These are phyloP conservation scores for Rhododendron molle DNA, from an alignment of 148 eudicot species.

Conservation along the genomic window DNA sequence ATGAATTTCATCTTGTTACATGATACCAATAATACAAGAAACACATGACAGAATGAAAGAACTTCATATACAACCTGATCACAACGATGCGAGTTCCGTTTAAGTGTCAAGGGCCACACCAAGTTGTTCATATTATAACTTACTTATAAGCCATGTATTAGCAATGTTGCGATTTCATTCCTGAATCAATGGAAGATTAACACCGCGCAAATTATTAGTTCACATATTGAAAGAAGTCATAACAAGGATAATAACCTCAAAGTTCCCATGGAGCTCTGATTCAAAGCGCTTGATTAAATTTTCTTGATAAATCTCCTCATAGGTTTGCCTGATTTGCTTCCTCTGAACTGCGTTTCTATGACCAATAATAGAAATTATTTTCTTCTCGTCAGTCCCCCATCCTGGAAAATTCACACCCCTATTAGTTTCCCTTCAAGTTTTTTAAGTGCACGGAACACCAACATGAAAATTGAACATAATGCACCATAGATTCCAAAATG, in stretches of 20 bases:
- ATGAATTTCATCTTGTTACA: neutral
- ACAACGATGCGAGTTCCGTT: too few relatives aligned
- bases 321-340: slow-evolving; percentile 53
- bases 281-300: slow-evolving; percentile 53
- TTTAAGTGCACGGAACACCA: neutral
- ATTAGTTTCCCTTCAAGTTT: neutral
- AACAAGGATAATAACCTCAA: slow-evolving; percentile 38
- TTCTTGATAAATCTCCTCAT: slow-evolving; percentile 48
- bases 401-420: slow-evolving; percentile 24
- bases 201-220: neutral
- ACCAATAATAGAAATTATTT: slow-evolving; percentile 46
- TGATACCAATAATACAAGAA: neutral
- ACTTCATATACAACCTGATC: neutral
- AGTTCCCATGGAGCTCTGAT: slow-evolving; percentile 57
- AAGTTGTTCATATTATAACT: too few relatives aligned
- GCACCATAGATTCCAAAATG: neutral
- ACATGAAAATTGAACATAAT: neutral
- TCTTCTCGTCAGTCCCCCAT: slow-evolving; percentile 76
- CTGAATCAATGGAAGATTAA: neutral
- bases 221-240: neutral
- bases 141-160: neutral
- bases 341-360: slow-evolving; percentile 60
- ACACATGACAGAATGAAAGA: neutral
- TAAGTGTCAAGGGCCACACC: too few relatives aligned
- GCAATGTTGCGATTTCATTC: neutral